These are phyloP conservation scores for Lolium perenne DNA, from an alignment of 176 grass and related monocot species.

Conservation along the genomic window DNA sequence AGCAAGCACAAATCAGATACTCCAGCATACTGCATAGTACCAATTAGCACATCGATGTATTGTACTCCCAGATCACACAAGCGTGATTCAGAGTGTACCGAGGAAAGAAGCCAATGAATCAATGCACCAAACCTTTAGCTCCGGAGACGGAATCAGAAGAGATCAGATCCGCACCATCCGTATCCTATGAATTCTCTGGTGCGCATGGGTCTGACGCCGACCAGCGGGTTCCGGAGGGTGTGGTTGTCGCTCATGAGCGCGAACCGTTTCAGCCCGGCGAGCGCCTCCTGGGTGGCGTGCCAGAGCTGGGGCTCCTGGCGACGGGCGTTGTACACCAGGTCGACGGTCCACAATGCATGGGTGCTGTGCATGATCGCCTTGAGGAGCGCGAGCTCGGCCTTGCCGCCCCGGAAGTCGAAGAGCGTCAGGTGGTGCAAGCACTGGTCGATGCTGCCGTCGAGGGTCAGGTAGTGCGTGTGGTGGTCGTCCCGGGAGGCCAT, in stretches of 20 bases:
- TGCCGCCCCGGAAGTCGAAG: neutral
- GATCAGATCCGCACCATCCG: no score
- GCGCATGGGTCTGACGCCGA: neutral
- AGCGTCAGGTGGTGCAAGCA: neutral
- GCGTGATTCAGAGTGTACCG: neutral
- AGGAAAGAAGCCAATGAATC: no score
- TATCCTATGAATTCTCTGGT: neutral
- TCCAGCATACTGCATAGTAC: neutral
- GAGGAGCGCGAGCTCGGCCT: neutral
- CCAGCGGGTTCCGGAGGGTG: neutral
- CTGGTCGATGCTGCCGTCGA: neutral
- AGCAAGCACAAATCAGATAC: neutral
- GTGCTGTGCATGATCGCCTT: neutral
- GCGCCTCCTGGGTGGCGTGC: neutral
- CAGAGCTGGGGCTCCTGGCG: neutral
- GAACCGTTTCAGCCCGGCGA: neutral
- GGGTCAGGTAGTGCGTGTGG: neutral
- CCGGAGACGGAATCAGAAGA: neutral
- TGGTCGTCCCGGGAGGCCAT: neutral
- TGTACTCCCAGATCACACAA: neutral
- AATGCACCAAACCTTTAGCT: no score
- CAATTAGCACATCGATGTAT: neutral
- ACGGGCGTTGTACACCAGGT: neutral
- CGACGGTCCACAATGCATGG: neutral
- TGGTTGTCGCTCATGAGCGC: neutral